Evolutionary conservation across 352 stramenopile species (phyloP).

Genomic region (Globisporangium cederbergense): DNA sequence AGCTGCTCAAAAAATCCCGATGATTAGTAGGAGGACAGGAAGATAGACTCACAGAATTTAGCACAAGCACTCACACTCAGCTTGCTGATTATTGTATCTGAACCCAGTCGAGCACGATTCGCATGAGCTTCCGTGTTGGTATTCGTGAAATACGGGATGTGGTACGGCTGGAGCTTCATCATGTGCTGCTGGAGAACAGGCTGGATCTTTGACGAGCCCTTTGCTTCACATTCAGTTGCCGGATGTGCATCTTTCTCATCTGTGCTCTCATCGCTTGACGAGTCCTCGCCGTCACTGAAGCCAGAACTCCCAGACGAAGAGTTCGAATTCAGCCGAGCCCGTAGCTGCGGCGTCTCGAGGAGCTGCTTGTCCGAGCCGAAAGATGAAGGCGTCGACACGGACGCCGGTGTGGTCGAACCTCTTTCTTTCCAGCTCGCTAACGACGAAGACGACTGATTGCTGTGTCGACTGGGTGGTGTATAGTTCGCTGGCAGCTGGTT

Average conservation of each 20-base stretch:
- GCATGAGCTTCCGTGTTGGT: neutral
- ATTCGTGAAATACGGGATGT: slow-evolving; percentile 28
- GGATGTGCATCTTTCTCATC: neutral
- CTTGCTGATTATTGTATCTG: neutral
- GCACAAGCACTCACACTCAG: slow-evolving; percentile 2
- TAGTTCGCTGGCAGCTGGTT: slow-evolving; percentile 71
- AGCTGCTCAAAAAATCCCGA: slow-evolving; percentile 19
- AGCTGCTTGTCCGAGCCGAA: slow-evolving; percentile 8
- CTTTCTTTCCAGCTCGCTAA: slow-evolving; percentile 16
- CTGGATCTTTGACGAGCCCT: neutral
- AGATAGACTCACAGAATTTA: neutral
- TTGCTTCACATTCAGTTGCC: neutral
- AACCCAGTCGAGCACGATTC: neutral
- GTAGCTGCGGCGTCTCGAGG: neutral
- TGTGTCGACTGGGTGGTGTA: slow-evolving; percentile 28
- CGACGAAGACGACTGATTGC: slow-evolving; percentile 12
- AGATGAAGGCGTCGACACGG: slow-evolving; percentile 22
- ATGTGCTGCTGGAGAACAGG: neutral
- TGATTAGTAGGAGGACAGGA: neutral
- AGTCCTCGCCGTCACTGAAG: slow-evolving; percentile 13
- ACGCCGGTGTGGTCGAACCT: slow-evolving; percentile 13
- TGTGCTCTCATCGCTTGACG: neutral
- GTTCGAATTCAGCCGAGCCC: slow-evolving; percentile 5
- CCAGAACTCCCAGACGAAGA: slow-evolving; percentile 17
- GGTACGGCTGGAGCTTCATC: slow-evolving; percentile 28